phyloP scores from a whole-genome alignment of 2,329 filamentous ascomycete genomes.

The Fusarium sp. region DNA sequence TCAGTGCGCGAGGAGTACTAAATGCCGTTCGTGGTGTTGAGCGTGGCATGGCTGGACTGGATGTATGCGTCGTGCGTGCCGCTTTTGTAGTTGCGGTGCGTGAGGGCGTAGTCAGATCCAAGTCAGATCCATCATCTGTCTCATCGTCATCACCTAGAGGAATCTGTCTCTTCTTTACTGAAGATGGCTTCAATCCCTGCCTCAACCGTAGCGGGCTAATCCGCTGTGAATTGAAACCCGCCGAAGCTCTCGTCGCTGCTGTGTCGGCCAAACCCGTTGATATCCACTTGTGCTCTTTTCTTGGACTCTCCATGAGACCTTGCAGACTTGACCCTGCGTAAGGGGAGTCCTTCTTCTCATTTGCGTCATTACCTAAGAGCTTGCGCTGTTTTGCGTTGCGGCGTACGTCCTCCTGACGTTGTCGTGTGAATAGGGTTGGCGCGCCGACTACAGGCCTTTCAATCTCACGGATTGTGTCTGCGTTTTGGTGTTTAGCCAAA shows the following conservation, averaged over 20 bases:
- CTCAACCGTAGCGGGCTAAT: slow-evolving; percentile 28
- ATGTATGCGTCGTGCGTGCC: not conserved
- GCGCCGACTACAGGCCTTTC: slow-evolving; percentile 62
- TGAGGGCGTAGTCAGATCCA: slow-evolving; percentile 35
- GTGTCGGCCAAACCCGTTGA: slow-evolving; percentile 36
- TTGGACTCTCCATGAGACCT: slow-evolving; percentile 58
- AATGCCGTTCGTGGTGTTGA: slow-evolving; percentile 22
- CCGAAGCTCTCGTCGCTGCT: slow-evolving; percentile 44
- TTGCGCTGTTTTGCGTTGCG: slow-evolving; percentile 45
- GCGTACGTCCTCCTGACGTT: slow-evolving; percentile 35
- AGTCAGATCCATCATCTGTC: slow-evolving; percentile 28
- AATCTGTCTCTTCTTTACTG: slow-evolving; percentile 30
- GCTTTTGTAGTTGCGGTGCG: slow-evolving; percentile 13
- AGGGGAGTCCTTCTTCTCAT: slow-evolving; percentile 23
- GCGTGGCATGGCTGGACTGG: slow-evolving; percentile 21
- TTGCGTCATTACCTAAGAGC: slow-evolving; percentile 15
- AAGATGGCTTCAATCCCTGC: not conserved
- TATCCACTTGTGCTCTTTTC: slow-evolving; percentile 48
- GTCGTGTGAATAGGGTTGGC: slow-evolving; percentile 44
- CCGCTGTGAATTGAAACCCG: slow-evolving; percentile 42
- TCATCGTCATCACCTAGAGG: slow-evolving; percentile 28
- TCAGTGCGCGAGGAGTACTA: slow-evolving; percentile 27
- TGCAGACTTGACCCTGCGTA: slow-evolving; percentile 52
- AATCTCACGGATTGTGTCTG: slow-evolving; percentile 62
- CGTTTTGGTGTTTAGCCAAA: slow-evolving; percentile 65